Base-by-base conservation (phyloP, 768 basidiomycete species). In the Neoboletus magnificus region DNA sequence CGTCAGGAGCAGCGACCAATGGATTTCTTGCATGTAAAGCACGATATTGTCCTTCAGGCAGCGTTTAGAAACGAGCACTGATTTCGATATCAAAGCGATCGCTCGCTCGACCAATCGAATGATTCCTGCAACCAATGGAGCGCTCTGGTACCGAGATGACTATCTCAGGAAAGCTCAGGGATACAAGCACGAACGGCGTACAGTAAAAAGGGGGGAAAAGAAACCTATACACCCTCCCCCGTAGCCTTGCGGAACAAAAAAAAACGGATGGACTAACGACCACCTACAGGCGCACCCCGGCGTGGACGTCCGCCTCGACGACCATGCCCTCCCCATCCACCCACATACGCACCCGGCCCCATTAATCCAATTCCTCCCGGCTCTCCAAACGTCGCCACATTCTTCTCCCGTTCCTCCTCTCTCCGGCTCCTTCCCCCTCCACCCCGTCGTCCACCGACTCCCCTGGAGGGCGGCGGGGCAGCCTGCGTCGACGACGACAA, bases 361-460 rank as follows among this genome's bases (percentile, higher is more conserved):
- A 90, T 79, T 48, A 89, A 67, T 7, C 89, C 88, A 18, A 88
- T 81, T 46, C 87, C 87, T 12, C 89, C 89, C 9, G 90, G 84
- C 67, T 93, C 91, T 3, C 91, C 91, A 77, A 93, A 93, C 9
- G 91, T 93, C 30, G 87, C 87, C 10, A 93, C 83, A 63, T 93
- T 93, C 71, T 81, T 83, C 70, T 91, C 89, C 56, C 91, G 73
- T 66, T 93, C 91, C 62, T 92, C 91, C 62, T 93, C 90, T 42
- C 91, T 73, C 62, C 90, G 78, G 61, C 83, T 89, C 50, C 86
- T 76, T 1, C 85, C 89, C 0, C 72, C 78, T 5, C 79, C 77
- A 16, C 79, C 72, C 0, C 78, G 66, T 41, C 79, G 65, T 7
- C 76, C 72, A 36, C 73, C 73, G 3, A 78, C 74, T 16, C 77